These are phyloP conservation scores for Crithidia acanthocephali DNA, from an alignment of 208 protist species.

Conservation along the genomic window DNA sequence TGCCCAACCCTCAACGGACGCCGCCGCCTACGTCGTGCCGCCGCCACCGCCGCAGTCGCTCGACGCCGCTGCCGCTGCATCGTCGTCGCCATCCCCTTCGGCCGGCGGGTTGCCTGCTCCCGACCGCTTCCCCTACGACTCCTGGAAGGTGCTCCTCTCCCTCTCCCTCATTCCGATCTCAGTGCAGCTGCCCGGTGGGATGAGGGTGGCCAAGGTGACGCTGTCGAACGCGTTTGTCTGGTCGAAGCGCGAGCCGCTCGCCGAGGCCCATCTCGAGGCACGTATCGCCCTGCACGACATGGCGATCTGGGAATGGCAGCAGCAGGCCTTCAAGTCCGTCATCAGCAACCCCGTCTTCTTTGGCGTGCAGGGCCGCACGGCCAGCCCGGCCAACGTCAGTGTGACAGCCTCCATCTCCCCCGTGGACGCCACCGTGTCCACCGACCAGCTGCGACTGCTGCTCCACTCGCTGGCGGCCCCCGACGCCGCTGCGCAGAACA, in stretches of 20 bases:
- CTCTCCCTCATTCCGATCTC: constrained; percentile 55
- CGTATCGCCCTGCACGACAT: constrained; percentile 58
- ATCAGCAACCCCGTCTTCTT: constrained; percentile 43
- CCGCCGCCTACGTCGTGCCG: constrained; percentile 20
- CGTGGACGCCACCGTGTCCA: constrained; percentile 33
- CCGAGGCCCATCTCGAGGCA: constrained; percentile 44
- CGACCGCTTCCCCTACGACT: constrained; percentile 33
- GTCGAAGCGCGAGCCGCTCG: constrained; percentile 41
- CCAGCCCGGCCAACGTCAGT: constrained; percentile 16
- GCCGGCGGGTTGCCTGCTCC: background rate
- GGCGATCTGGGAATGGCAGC: constrained; percentile 53
- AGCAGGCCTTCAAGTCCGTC: constrained; percentile 37
- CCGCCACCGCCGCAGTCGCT: background rate
- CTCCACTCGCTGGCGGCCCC: constrained; percentile 11
- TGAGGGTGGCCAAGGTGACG: constrained; percentile 45
- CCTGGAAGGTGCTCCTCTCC: constrained; percentile 59
- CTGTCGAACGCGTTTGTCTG: constrained; percentile 56
- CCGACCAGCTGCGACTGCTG: constrained; percentile 26
- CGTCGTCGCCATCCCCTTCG: background rate
- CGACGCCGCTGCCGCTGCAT: background rate
- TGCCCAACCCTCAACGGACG: background rate
- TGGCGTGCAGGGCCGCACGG: constrained; percentile 35
- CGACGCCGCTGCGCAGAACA: background rate
- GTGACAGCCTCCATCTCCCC: constrained; percentile 40
- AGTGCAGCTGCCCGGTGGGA: constrained; percentile 39